Evolutionary conservation across 108 stramenopile species (phyloP), one percentile per base, ranked within the genome.

Genomic region (Phaeodactylum tricornutum): DNA sequence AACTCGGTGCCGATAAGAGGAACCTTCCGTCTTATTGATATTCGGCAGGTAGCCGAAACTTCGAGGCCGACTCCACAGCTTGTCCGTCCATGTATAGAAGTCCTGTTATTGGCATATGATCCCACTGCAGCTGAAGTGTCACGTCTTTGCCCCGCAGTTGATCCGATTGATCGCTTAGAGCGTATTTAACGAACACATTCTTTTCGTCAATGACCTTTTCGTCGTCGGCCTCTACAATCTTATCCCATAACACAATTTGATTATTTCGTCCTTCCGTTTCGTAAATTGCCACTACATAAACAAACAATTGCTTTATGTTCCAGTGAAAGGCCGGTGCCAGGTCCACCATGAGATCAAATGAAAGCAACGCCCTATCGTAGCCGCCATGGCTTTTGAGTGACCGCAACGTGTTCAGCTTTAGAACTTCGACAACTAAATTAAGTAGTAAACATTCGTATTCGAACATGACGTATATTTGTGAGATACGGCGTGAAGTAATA

Each of bases 61-160:
- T 70, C 12, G 71, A 61, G 33, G 64, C 57, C 15, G 62, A 62
- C 3, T 61, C 71, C 32, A 68, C 41, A 19, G 55, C 49, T 75
- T 85, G 87, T 30, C 72, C 65, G 31, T 71, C 86, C 77, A 83
- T 77, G 47, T 72, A 84, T 29, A 92, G 56, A 11, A 71, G 50
- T 11, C 88, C 94, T 22, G 97, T 96, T 41, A 96, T 67, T 0
- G 97, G 97, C 97, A 98, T 98, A 59, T 95, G 93, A 72, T 98
- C 97, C 95, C 95, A 98, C 62, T 89, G 76, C 37, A 98, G 71
- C 47, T 66, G 65, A 34, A 96, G 59, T 14, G 74, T 71, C 5
- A 98, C 79, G 12, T 93, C 84, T 53, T 73, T 90, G 24, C 88
- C 88, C 23, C 94, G 64, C 61, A 96, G 72, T 29, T 94, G 91